These are phyloP conservation scores for Botrytis elliptica DNA, from an alignment of 2,329 filamentous ascomycete genomes.

Conservation along the genomic window DNA sequence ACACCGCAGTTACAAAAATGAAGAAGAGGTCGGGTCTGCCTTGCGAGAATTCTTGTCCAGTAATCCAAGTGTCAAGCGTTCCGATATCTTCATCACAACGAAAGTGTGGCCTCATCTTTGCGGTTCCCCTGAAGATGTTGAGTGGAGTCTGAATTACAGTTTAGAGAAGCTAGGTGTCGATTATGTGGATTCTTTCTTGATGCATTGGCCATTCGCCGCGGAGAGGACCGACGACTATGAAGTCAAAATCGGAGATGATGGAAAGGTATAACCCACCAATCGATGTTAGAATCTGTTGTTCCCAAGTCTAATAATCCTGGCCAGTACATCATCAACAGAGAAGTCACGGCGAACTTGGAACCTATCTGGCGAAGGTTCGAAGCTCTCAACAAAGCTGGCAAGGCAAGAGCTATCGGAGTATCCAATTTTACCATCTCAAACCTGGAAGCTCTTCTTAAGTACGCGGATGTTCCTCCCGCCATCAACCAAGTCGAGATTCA, in stretches of 20 bases:
- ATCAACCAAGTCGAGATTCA: conserved; percentile 66
- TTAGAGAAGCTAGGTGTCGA: conserved; percentile 71
- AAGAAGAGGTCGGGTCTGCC: conserved; percentile 77
- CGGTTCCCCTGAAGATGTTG: conserved; percentile 59
- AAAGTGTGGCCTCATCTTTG: conserved; percentile 57
- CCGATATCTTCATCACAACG: conserved; percentile 36
- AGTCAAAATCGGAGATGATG: conserved; percentile 49
- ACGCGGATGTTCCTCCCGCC: conserved; percentile 49
- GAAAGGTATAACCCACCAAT: conserved; percentile 43
- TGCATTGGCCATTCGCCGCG: conserved; percentile 80
- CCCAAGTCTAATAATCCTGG: conserved; percentile 18
- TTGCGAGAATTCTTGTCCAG: conserved; percentile 66
- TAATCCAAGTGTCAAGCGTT: conserved; percentile 57
- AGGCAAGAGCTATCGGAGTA: conserved; percentile 57
- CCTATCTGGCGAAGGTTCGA: conserved; percentile 73
- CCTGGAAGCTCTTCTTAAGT: conserved; percentile 51
- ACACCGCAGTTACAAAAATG: conserved; percentile 63
- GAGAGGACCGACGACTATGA: conserved; percentile 74
- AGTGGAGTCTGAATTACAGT: conserved; percentile 68
- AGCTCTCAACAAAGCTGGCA: conserved; percentile 58
- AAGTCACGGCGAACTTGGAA: conserved; percentile 62
- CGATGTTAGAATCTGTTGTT: conserved; percentile 9
- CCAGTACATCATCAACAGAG: conserved; percentile 59
- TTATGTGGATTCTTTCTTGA: conserved; percentile 76
- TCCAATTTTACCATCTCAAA: conserved; percentile 56